Evolutionary conservation across 805 yeast genomes (phyloP).

Genomic region (Torulaspora quercuum): DNA sequence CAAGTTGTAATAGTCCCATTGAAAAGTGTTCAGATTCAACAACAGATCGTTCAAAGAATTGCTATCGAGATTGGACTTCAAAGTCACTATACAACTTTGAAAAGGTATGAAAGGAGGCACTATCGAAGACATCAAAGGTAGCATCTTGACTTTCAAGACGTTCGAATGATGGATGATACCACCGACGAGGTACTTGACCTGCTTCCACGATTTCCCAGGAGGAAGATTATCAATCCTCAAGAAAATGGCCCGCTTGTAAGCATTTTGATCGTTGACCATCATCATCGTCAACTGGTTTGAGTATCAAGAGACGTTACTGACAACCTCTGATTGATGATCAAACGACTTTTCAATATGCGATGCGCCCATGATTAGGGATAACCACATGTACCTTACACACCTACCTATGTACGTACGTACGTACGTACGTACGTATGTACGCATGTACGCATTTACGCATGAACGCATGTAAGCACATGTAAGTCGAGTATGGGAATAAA

Average conservation of each 20-base stretch:
- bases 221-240: constrained; percentile 35
- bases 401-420: too few relatives aligned
- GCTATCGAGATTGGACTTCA: constrained; percentile 21
- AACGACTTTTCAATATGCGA: too few relatives aligned
- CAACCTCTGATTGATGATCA: too few relatives aligned
- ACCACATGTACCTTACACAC: too few relatives aligned
- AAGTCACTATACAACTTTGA: constrained; percentile 32
- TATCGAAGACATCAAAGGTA: constrained; percentile 34
- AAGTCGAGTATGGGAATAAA: too few relatives aligned
- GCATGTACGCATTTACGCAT: too few relatives aligned
- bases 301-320: too few relatives aligned
- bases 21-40: constrained; percentile 30
- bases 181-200: constrained; percentile 34
- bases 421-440: too few relatives aligned
- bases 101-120: constrained; percentile 35
- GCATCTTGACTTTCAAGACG: constrained; percentile 30
- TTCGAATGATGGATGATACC: constrained; percentile 34
- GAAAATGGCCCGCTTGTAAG: constrained; percentile 7
- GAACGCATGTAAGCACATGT: too few relatives aligned
- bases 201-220: constrained; percentile 36
- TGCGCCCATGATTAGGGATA: too few relatives aligned
- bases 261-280: constrained; percentile 2
- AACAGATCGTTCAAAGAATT: constrained; percentile 28
- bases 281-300: too few relatives aligned
- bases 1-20: constrained; percentile 34